A percentile compares a stretch with the other conserved stretches of the same genome.
These are phyloP conservation scores for Cercis canadensis DNA, from an alignment of 306 rosid species.

Conservation along the genomic window DNA sequence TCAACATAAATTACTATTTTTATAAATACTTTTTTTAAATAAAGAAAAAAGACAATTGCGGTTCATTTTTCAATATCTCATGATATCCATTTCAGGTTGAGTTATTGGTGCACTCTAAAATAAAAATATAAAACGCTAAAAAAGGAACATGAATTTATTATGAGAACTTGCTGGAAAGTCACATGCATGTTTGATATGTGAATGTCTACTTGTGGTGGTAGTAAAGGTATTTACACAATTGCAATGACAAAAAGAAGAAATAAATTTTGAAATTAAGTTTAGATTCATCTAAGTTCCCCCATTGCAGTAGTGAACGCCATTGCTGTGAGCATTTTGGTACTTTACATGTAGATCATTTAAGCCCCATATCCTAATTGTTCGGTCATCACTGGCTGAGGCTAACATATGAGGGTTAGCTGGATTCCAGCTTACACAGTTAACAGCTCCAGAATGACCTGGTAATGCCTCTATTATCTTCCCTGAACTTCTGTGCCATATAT, in stretches of 20 bases:
- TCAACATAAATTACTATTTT: too few species aligned
- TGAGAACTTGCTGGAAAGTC: conserved; percentile 61
- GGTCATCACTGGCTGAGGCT: conserved; percentile 97
- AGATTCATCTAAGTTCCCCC: conserved; percentile 65
- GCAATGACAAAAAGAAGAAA: conserved; percentile 57
- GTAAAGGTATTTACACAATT: conserved; percentile 80
- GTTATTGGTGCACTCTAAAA: too few species aligned
- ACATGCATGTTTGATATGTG: conserved; percentile 70
- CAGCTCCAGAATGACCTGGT: conserved; percentile 95
- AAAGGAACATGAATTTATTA: conserved; percentile 54
- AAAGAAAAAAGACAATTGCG: too few species aligned
- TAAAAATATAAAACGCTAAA: too few species aligned
- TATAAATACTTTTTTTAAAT: too few species aligned
- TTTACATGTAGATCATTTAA: conserved; percentile 63
- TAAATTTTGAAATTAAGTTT: conserved; percentile 46
- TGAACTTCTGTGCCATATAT: conserved; percentile 85
- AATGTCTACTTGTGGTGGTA: conserved; percentile 62
- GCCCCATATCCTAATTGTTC: conserved; percentile 97
- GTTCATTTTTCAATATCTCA: too few species aligned
- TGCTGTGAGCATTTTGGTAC: conserved; percentile 62
- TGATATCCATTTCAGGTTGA: not conserved
- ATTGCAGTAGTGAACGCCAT: conserved; percentile 86
- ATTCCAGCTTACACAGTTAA: conserved; percentile 96
- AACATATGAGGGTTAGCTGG: conserved; percentile 94
- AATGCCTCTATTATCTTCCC: conserved; percentile 75